phyloP scores from a whole-genome alignment of 2,329 filamentous ascomycete genomes.

The Xylaria sp. region DNA sequence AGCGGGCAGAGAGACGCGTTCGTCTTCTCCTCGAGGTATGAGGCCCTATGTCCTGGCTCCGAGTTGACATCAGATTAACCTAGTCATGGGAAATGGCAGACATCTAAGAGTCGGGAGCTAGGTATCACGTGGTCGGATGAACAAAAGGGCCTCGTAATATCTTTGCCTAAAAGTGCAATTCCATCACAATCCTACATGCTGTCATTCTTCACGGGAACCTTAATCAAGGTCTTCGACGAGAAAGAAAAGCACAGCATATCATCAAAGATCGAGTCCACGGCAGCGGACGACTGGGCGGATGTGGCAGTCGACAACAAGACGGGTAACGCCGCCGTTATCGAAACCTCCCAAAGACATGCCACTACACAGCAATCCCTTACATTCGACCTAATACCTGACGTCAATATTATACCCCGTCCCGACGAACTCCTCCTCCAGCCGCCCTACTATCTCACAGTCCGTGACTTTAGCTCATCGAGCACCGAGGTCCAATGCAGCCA shows the following conservation, averaged over 20 bases:
- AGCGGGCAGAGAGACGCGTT: constrained; percentile 49
- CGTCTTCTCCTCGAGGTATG: constrained; percentile 54
- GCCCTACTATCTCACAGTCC: constrained; percentile 60
- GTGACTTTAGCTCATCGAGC: constrained; percentile 44
- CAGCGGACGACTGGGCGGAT: constrained; percentile 58
- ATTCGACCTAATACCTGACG: constrained; percentile 54
- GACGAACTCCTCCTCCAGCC: constrained; percentile 60
- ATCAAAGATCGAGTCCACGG: constrained; percentile 1
- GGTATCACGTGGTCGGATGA: constrained; percentile 54
- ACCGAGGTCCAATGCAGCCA: constrained; percentile 62
- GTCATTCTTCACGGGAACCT: constrained; percentile 50
- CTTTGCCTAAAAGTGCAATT: constrained; percentile 51
- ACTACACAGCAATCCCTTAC: constrained; percentile 4
- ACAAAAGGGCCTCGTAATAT: constrained; percentile 54
- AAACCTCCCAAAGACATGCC: neutral
- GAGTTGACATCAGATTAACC: neutral
- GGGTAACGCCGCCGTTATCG: constrained; percentile 40
- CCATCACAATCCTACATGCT: constrained; percentile 51
- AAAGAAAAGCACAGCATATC: constrained; percentile 20
- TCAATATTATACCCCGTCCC: constrained; percentile 56
- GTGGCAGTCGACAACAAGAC: constrained; percentile 51
- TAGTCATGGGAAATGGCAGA: constrained; percentile 24
- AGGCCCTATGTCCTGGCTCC: neutral
- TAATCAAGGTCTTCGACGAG: constrained; percentile 53
- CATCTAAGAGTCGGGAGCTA: constrained; percentile 45